phyloP scores from a whole-genome alignment of 2,329 filamentous ascomycete species.

The Exserohilum turcica region DNA sequence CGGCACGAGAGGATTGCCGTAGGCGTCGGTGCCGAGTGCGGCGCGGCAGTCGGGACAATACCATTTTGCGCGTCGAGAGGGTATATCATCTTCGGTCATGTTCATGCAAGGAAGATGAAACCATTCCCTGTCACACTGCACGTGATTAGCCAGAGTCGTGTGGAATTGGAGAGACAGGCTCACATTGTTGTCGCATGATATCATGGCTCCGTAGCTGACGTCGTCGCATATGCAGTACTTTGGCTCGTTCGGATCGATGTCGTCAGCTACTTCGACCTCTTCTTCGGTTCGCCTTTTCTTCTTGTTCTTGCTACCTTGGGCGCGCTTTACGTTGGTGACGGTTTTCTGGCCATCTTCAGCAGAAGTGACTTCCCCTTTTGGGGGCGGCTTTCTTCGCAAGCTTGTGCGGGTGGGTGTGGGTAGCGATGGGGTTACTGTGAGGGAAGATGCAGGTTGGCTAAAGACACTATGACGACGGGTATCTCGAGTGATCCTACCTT shows the following conservation, averaged over 20 bases:
- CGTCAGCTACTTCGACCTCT: slow-evolving; percentile 37
- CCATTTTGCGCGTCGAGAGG: slow-evolving; percentile 77
- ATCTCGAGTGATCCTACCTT: slow-evolving; percentile 42
- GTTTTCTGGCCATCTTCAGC: slow-evolving; percentile 65
- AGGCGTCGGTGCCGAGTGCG: slow-evolving; percentile 36
- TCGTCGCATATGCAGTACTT: slow-evolving; percentile 79
- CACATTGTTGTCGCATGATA: slow-evolving; percentile 78
- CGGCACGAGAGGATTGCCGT: slow-evolving; percentile 42
- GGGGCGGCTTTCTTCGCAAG: slow-evolving; percentile 70
- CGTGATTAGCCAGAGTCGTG: slow-evolving; percentile 21
- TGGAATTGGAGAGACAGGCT: slow-evolving; percentile 2
- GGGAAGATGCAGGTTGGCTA: slow-evolving; percentile 41
- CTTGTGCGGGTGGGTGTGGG: slow-evolving; percentile 48
- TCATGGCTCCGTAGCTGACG: slow-evolving; percentile 83
- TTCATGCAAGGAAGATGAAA: slow-evolving; percentile 81
- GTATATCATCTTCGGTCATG: slow-evolving; percentile 63
- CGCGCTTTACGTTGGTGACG: slow-evolving; percentile 73
- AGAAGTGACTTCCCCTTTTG: slow-evolving; percentile 71
- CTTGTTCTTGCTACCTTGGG: slow-evolving; percentile 49
- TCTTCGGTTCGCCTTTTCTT: slow-evolving; percentile 56
- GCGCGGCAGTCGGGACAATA: slow-evolving; percentile 75
- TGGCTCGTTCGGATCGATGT: slow-evolving; percentile 75
- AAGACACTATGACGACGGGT: slow-evolving; percentile 55
- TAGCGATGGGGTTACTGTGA: slow-evolving; percentile 11
- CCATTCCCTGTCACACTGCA: slow-evolving; percentile 78